Conservation (phyloP, 352 stramenopile species). For the Thalassiosira mediterranea region DNA sequence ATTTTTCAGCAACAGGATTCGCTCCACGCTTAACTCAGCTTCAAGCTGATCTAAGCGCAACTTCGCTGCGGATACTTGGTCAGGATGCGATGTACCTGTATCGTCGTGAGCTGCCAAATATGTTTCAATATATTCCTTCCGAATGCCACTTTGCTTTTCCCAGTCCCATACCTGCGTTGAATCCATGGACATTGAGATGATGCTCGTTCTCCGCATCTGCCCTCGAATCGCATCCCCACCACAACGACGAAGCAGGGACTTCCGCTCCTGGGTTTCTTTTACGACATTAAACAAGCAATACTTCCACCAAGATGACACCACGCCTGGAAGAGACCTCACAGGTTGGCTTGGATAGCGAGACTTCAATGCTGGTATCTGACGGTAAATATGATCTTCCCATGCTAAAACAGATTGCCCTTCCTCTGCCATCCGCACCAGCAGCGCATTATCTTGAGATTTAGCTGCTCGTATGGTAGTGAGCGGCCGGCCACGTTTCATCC, state of each 20-base stretch:
- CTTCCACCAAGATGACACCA: constrained; percentile 74
- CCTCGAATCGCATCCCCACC: neutral
- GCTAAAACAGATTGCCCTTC: constrained; percentile 40
- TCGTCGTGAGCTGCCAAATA: constrained; percentile 50
- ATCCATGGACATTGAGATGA: neutral
- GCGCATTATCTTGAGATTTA: constrained; percentile 14
- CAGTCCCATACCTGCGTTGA: constrained; percentile 53
- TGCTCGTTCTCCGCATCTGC: constrained; percentile 1
- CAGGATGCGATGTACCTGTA: constrained; percentile 10
- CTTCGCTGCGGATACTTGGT: constrained; percentile 41
- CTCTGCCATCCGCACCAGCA: constrained; percentile 38
- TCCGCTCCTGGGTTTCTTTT: constrained; percentile 62
- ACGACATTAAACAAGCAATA: constrained; percentile 63
- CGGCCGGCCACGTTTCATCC: constrained; percentile 71
- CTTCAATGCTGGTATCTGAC: constrained; percentile 35
- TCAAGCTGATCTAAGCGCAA: constrained; percentile 66
- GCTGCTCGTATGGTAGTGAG: constrained; percentile 57
- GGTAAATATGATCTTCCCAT: constrained; percentile 47
- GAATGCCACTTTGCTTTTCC: constrained; percentile 60
- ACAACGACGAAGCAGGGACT: constrained; percentile 44
- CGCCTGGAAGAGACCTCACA: constrained; percentile 36
- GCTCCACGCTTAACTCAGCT: constrained; percentile 74
- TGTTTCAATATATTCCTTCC: constrained; percentile 75
- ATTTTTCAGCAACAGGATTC: constrained; percentile 77
- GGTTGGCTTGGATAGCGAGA: constrained; percentile 14